Conservation (phyloP, 768 basidiomycete genomes). For the Sarcodon aspratus region DNA sequence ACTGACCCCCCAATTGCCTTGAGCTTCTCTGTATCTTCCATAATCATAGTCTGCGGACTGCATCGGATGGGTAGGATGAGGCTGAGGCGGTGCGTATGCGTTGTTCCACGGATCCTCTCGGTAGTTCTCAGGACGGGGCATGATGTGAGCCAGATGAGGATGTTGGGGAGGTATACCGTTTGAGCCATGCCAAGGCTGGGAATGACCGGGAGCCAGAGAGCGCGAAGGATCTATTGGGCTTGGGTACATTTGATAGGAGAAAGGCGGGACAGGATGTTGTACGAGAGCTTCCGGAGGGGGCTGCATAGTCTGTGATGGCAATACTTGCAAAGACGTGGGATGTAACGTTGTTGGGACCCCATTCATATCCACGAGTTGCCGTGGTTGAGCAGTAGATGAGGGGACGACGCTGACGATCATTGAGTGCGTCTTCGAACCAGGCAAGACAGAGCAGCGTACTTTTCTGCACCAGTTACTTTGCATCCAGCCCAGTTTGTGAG, state of each 20-base stretch:
- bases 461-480: conserved; percentile 66
- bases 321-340: conserved; percentile 2
- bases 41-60: conserved; percentile 30
- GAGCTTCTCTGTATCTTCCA: conserved; percentile 32
- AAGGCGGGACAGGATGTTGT: conserved; percentile 12
- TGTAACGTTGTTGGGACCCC: background rate
- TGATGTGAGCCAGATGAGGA: conserved; percentile 30
- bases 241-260: conserved; percentile 19
- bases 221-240: conserved; percentile 33
- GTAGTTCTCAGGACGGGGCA: conserved; percentile 10
- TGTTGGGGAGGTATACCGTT: conserved; percentile 55
- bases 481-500: conserved; percentile 71
- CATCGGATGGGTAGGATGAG: conserved; percentile 1
- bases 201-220: conserved; percentile 24
- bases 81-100: conserved; percentile 7
- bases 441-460: conserved; percentile 24
- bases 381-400: conserved; percentile 6
- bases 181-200: conserved; percentile 56
- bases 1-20: conserved; percentile 27
- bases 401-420: background rate
- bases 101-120: conserved; percentile 33
- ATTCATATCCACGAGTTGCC: conserved; percentile 5
- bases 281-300: conserved; percentile 11
- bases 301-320: conserved; percentile 2
- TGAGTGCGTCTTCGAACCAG: background rate